Percentiles rank a stretch among this genome's conserved stretches.
These are phyloP conservation scores for Blepharisma japonicum DNA, from an alignment of 73 alveolate species.

Conservation along the genomic window DNA sequence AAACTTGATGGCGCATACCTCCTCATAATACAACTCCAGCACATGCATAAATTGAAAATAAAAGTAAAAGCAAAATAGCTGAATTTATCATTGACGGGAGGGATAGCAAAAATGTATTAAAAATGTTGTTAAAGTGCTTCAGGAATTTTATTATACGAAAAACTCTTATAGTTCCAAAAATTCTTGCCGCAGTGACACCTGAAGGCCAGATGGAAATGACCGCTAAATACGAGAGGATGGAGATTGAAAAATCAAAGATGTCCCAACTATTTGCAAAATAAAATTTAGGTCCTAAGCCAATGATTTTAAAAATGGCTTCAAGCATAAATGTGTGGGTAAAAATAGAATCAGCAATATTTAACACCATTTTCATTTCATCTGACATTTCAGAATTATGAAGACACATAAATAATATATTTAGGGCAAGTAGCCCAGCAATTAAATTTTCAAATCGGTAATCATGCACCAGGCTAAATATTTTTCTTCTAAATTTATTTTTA, in stretches of 20 bases:
- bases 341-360: constrained; percentile 58
- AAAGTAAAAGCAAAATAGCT: constrained; percentile 67
- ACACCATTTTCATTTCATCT: constrained; percentile 29
- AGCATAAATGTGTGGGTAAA: constrained; percentile 82
- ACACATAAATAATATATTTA: constrained; percentile 34
- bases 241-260: constrained; percentile 86
- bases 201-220: constrained; percentile 46
- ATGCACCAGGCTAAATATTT: background rate
- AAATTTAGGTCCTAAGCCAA: constrained; percentile 67
- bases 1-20: constrained; percentile 35
- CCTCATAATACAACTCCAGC: constrained; percentile 74
- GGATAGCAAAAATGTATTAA: constrained; percentile 71
- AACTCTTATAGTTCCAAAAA: constrained; percentile 59
- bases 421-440: constrained; percentile 29
- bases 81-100: constrained; percentile 83
- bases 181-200: constrained; percentile 56
- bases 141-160: constrained; percentile 55
- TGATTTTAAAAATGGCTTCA: constrained; percentile 75
- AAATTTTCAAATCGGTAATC: constrained; percentile 34
- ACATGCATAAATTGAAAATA: constrained; percentile 75
- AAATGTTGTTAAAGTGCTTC: constrained; percentile 55
- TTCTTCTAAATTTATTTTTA: background rate
- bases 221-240: constrained; percentile 65
- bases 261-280: constrained; percentile 85
- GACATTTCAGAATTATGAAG: constrained; percentile 33